Evolutionary conservation across 1,284 basidiomycete genomes (phyloP).

Genomic region (Irpex sp.): DNA sequence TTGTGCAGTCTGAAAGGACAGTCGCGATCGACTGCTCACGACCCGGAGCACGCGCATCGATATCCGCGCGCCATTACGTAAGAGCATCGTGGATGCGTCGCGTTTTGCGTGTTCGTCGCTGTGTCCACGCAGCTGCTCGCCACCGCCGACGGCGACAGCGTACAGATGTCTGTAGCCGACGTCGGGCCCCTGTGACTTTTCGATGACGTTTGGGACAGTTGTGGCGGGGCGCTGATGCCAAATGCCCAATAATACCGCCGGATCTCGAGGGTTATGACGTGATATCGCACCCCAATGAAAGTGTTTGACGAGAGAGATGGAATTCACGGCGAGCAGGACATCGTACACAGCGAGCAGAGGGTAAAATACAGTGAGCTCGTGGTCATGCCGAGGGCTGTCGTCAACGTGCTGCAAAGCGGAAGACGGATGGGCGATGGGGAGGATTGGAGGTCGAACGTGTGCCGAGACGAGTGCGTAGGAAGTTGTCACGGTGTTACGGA

Average conservation of each 20-base stretch:
- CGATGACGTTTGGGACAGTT: background rate
- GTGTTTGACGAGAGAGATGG: background rate
- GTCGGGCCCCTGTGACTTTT: background rate
- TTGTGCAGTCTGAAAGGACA: background rate
- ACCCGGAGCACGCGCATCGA: background rate
- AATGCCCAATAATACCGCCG: background rate
- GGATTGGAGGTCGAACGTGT: slow-evolving; percentile 5
- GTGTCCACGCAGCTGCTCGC: background rate
- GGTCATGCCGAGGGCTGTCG: background rate
- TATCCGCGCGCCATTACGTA: background rate
- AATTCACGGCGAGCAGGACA: background rate
- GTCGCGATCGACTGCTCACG: background rate
- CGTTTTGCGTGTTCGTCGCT: background rate
- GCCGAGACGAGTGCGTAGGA: slow-evolving; percentile 20
- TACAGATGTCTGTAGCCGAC: background rate
- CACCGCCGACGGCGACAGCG: background rate
- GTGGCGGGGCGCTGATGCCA: background rate
- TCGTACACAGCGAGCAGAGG: background rate
- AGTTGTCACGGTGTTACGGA: slow-evolving; percentile 19
- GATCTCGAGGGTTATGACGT: background rate
- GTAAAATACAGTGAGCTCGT: background rate
- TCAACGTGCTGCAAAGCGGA: background rate
- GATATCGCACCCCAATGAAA: background rate
- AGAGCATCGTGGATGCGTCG: slow-evolving; percentile 1
- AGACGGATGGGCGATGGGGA: background rate